A percentile compares a stretch with the other conserved stretches of the same genome.
These are phyloP conservation scores for Saccharomycopsis fodiens DNA, from an alignment of 805 yeast species.

Conservation along the genomic window DNA sequence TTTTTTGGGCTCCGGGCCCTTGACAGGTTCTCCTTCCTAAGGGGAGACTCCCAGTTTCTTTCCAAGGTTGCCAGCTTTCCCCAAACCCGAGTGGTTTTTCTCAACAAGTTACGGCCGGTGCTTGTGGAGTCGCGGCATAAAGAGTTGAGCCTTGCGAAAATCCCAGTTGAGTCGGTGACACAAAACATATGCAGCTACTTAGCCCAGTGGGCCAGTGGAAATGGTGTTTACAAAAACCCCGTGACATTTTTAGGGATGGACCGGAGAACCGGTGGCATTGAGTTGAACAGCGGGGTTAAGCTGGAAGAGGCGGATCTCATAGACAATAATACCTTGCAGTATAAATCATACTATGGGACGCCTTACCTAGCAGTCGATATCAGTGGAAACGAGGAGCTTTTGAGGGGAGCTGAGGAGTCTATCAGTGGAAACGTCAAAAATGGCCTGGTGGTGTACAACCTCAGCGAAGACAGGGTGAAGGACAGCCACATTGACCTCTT, in stretches of 20 bases:
- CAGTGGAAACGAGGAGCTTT: slow-evolving; percentile 24
- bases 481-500: slow-evolving; percentile 23
- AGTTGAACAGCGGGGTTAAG: neutral
- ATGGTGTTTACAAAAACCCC: neutral
- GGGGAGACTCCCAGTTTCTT: slow-evolving; percentile 43
- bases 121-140: neutral
- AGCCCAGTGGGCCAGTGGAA: neutral
- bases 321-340: slow-evolving; percentile 30
- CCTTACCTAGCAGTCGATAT: slow-evolving; percentile 63
- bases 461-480: slow-evolving; percentile 11
- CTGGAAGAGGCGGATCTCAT: neutral
- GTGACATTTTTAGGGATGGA: slow-evolving; percentile 15
- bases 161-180: neutral
- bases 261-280: neutral
- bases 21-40: slow-evolving; percentile 48
- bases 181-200: neutral
- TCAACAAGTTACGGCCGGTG: slow-evolving; percentile 15
- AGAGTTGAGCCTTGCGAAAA: neutral
- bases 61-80: slow-evolving; percentile 35
- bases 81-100: slow-evolving; percentile 35
- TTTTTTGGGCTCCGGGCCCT: slow-evolving; percentile 29
- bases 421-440: slow-evolving; percentile 19
- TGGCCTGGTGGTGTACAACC: slow-evolving; percentile 11
- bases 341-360: slow-evolving; percentile 40
- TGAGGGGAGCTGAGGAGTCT: neutral